Percentiles rank a stretch among this genome's conserved stretches.
These are phyloP conservation scores for Nannochloropsis salina DNA, from an alignment of 108 stramenopile species.

Conservation along the genomic window DNA sequence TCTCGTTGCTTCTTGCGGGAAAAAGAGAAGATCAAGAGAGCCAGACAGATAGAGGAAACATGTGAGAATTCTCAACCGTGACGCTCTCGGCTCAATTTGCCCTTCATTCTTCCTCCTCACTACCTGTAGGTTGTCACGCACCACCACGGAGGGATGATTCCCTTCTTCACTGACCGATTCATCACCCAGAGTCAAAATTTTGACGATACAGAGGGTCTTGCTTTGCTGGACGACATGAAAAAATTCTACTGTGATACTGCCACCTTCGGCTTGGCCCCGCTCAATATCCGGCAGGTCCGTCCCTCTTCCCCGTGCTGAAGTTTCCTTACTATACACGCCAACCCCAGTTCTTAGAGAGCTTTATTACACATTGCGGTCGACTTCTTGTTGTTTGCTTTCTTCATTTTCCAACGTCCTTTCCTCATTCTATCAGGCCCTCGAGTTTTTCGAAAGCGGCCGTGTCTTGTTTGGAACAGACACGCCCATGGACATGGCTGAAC, in stretches of 20 bases:
- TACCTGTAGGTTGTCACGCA: slow-evolving; percentile 37
- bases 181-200: slow-evolving; percentile 46
- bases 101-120: background rate
- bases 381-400: background rate
- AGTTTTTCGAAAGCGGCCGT: slow-evolving; percentile 37
- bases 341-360: background rate
- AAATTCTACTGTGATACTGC: slow-evolving; percentile 52
- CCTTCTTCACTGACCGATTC: slow-evolving; percentile 51
- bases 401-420: background rate
- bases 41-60: too few relatives aligned
- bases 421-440: slow-evolving; percentile 28
- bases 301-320: background rate
- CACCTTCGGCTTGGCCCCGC: slow-evolving; percentile 38
- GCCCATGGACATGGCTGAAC: slow-evolving; percentile 47
- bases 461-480: slow-evolving; percentile 50
- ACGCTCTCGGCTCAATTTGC: background rate
- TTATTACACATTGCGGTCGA: background rate
- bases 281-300: slow-evolving; percentile 36
- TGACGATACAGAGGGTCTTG: slow-evolving; percentile 22
- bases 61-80: too few relatives aligned
- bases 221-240: slow-evolving; percentile 29
- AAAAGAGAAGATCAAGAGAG: too few relatives aligned
- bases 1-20: too few relatives aligned
- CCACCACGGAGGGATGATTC: slow-evolving; percentile 50
- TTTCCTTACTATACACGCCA: background rate